These are phyloP conservation scores for Calvatia gigantea DNA, from an alignment of 768 basidiomycete species.

Conservation along the genomic window DNA sequence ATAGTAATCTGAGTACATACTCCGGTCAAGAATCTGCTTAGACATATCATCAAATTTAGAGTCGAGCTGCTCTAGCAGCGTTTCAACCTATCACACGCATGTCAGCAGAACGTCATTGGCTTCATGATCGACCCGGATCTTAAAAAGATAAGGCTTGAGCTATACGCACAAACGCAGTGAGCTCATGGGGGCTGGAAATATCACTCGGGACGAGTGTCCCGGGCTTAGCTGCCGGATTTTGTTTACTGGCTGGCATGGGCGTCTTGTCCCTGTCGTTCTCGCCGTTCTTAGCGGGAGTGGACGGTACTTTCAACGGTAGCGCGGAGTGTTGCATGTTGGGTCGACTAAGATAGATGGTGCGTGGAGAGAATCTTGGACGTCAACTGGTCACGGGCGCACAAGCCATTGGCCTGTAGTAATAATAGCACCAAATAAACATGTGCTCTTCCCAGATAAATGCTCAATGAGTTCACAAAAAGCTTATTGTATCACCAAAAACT, in stretches of 20 bases:
- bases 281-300: constrained; percentile 46
- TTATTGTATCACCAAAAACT: not conserved
- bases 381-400: not conserved
- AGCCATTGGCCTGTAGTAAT: constrained; percentile 9
- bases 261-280: constrained; percentile 49
- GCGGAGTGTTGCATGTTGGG: constrained; percentile 47
- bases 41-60: constrained; percentile 93
- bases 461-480: constrained; percentile 5
- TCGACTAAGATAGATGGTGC: not conserved
- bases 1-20: constrained; percentile 31
- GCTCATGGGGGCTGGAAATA: constrained; percentile 89
- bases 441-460: not conserved
- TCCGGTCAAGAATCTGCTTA: constrained; percentile 78
- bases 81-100: constrained; percentile 65
- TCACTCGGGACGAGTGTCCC: constrained; percentile 48
- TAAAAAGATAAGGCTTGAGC: too few species aligned
- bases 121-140: too few species aligned
- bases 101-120: not conserved
- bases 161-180: constrained; percentile 87
- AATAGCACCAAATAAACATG: constrained; percentile 19
- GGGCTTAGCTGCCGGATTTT: constrained; percentile 33
- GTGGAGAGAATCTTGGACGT: not conserved
- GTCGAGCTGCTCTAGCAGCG: constrained; percentile 84
- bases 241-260: constrained; percentile 44
- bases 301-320: constrained; percentile 63